Conservation (phyloP, 176 grass and related monocot species). For the Pontederia paniculata region DNA sequence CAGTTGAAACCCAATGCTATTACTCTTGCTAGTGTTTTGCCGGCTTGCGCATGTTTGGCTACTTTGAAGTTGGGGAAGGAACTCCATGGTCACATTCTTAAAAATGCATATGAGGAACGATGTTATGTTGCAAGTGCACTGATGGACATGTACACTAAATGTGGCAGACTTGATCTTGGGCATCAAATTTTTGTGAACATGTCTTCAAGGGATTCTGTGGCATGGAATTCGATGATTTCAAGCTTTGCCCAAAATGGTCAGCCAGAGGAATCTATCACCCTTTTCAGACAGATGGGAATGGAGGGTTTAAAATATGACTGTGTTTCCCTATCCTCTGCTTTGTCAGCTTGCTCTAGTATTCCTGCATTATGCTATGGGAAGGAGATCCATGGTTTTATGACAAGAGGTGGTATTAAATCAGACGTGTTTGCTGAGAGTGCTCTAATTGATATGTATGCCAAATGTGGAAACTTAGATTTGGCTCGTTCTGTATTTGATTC, state of each 20-base stretch:
- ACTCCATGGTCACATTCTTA: slow-evolving; percentile 58
- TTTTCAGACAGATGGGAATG: slow-evolving; percentile 62
- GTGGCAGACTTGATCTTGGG: slow-evolving; percentile 58
- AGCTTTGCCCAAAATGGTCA: slow-evolving; percentile 71
- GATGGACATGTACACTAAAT: slow-evolving; percentile 85
- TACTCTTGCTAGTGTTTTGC: slow-evolving; percentile 48
- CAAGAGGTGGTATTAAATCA: slow-evolving; percentile 38
- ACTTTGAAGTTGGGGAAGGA: slow-evolving; percentile 55
- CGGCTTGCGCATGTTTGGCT: slow-evolving; percentile 48
- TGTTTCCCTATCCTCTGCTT: slow-evolving; percentile 61
- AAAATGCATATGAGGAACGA: slow-evolving; percentile 53
- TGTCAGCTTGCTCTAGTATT: slow-evolving; percentile 66
- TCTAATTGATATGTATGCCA: slow-evolving; percentile 82
- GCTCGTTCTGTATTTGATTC: slow-evolving; percentile 53
- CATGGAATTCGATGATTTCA: slow-evolving; percentile 93
- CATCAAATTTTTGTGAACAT: slow-evolving; percentile 55
- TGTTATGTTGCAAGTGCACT: slow-evolving; percentile 68
- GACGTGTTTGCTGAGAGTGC: slow-evolving; percentile 66
- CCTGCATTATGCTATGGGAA: slow-evolving; percentile 65
- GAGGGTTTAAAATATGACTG: slow-evolving; percentile 49
- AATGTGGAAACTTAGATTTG: slow-evolving; percentile 58
- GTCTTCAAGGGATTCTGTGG: slow-evolving; percentile 44
- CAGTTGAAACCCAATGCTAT: slow-evolving; percentile 63
- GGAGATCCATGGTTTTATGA: slow-evolving; percentile 72
- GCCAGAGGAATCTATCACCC: slow-evolving; percentile 46